These are phyloP conservation scores for Pittosporum tobira DNA, from an alignment of 129 eudicot genomes.

Conservation along the genomic window DNA sequence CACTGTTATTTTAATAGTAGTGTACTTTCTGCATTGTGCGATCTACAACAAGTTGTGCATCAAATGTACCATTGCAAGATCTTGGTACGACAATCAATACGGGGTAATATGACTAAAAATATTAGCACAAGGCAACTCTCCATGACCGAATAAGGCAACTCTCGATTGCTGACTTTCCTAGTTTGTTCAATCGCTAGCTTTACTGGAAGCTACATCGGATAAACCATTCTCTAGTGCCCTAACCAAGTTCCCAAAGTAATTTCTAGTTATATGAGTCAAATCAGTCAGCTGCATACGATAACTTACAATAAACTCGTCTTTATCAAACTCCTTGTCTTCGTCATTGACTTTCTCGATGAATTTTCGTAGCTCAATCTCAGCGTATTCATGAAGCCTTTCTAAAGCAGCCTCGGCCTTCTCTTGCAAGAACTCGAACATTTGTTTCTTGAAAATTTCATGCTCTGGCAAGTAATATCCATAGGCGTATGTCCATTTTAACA, in stretches of 20 bases:
- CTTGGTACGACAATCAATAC: no score
- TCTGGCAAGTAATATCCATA: slow-evolving; percentile 4
- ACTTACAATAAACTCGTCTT: not conserved
- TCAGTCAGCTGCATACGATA: slow-evolving; percentile 13
- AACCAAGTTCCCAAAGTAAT: slow-evolving; percentile 42
- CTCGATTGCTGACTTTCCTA: no score
- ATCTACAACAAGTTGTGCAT: no score
- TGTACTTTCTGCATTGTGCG: no score
- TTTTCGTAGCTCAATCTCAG: not conserved
- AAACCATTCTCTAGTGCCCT: slow-evolving; percentile 43
- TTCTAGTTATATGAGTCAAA: slow-evolving; percentile 35
- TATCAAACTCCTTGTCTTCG: no score
- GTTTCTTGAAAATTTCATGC: not conserved
- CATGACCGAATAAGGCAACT: no score
- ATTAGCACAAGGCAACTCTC: no score
- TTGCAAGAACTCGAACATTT: slow-evolving; percentile 4
- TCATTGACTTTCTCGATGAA: slow-evolving; percentile 1
- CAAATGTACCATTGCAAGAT: no score
- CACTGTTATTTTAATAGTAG: no score
- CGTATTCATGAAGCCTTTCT: not conserved
- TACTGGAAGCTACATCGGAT: slow-evolving; percentile 25
- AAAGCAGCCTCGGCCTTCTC: slow-evolving; percentile 4
- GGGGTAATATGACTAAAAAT: no score
- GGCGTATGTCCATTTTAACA: no score
- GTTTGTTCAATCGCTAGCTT: not conserved